Evolutionary conservation across 2,329 filamentous ascomycete species (phyloP).

Genomic region (Trichophyton schoenleinii): DNA sequence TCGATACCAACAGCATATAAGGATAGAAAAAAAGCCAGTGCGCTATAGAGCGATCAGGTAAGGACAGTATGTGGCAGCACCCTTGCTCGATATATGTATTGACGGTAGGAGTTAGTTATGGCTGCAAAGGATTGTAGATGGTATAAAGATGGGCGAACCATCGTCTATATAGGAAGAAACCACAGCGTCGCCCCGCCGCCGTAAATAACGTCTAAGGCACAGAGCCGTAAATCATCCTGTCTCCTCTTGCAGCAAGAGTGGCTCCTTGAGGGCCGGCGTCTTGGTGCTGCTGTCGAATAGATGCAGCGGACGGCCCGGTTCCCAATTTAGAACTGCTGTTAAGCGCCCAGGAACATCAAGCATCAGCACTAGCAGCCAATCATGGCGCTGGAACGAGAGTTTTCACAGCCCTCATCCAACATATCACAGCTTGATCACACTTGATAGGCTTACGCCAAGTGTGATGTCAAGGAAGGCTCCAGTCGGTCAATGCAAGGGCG

Average conservation of each 20-base stretch:
- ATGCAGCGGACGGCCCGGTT: not conserved
- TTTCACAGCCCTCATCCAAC: not conserved
- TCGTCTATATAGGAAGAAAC: not conserved
- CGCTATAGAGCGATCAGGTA: not conserved
- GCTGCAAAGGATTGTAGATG: not conserved
- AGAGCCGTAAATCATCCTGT: not conserved
- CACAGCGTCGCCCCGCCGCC: not conserved
- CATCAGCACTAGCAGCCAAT: not conserved
- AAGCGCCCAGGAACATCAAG: not conserved
- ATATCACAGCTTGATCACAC: not conserved
- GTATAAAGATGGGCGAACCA: not conserved
- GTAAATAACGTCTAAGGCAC: not conserved
- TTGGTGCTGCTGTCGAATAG: not conserved
- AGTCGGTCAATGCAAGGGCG: not conserved
- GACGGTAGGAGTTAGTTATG: not conserved
- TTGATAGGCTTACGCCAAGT: not conserved
- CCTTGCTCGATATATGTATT: not conserved
- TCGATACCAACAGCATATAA: not conserved
- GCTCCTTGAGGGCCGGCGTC: not conserved
- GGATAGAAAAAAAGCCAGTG: not conserved
- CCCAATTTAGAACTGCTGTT: not conserved
- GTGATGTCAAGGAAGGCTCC: not conserved
- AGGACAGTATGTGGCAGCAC: not conserved
- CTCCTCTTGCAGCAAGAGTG: not conserved
- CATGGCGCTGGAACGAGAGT: not conserved